These are phyloP conservation scores for Acanthamoeba sp. DNA, from an alignment of 208 protist species.

Conservation along the genomic window DNA sequence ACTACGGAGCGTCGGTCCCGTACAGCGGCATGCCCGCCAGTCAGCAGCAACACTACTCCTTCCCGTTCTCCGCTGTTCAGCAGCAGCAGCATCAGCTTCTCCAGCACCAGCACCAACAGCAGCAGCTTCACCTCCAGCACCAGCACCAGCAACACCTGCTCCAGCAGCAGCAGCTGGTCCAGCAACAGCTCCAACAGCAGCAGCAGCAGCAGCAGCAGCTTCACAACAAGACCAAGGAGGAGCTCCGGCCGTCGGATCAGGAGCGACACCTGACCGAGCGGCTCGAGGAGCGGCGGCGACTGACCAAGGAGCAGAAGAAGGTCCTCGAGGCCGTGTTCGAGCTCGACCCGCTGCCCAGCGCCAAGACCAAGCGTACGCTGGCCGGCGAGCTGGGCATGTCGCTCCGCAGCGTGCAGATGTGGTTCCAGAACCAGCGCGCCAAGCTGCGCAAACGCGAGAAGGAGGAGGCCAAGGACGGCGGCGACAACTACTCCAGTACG, in stretches of 20 bases:
- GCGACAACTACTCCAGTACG: background rate
- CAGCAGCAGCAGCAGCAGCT: background rate
- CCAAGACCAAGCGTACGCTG: conserved; percentile 70
- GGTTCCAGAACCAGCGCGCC: conserved; percentile 85
- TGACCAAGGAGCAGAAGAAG: conserved; percentile 75
- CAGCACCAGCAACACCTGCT: conserved; percentile 5
- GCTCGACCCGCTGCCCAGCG: conserved; percentile 78
- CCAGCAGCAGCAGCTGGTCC: conserved; percentile 6
- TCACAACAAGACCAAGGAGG: background rate
- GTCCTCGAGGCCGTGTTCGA: conserved; percentile 83
- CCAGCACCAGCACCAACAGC: background rate
- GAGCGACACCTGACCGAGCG: conserved; percentile 13
- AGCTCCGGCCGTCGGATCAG: background rate
- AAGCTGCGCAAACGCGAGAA: conserved; percentile 74
- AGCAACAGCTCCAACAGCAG: conserved; percentile 22
- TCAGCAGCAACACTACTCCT: background rate
- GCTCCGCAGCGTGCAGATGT: conserved; percentile 80
- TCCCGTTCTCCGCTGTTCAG: background rate
- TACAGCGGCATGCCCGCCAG: background rate
- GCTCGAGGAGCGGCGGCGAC: conserved; percentile 76
- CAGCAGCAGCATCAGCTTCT: background rate
- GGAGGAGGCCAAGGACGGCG: conserved; percentile 2
- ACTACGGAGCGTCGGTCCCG: background rate
- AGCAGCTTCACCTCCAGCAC: background rate
- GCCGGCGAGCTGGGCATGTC: conserved; percentile 83